Evolutionary conservation across 1,284 basidiomycete genomes (phyloP), one percentile per base, ranked within the genome.

Genomic region (Cutaneotrichosporon sp.): DNA sequence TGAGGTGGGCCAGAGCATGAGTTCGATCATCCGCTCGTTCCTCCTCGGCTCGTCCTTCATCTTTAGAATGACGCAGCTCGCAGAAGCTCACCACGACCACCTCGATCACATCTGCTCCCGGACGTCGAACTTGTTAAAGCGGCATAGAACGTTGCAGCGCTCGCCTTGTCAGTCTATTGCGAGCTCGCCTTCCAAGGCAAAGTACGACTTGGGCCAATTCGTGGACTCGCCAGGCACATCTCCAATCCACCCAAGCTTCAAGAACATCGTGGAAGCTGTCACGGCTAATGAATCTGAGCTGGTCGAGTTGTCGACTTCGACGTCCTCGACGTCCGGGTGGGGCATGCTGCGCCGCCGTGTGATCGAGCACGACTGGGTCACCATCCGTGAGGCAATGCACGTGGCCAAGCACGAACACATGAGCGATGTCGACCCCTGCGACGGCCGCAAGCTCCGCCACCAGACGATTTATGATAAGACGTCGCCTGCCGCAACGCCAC

Each of bases 1-100:
- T 69, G 93, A 97, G 77, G 86, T 86, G 61, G 93, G 93, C 0
- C 86, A 89, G 69, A 83, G 92, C 66, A 89, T 92, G 86, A 90
- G 88, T 73, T 82, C 85, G 22, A 87, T 96, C 61, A 89, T 96
- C 31, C 85, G 93, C 68, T 90, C 89, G 71, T 95, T 92, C 78
- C 82, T 96, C 5, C 84, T 96, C 31, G 93, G 77, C 46, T 77
- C 77, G 8, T 66, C 76, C 0, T 82, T 78, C 70, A 79, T 82
- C 59, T 79, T 77, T 70, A 71, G 80, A 18, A 77, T 80, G 66
- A 78, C 80, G 61, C 77, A 80, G 61, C 71, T 81, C 9, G 63
- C 67, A 42, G 70, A 73, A 46, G 73, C 73, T 11, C 73, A 76
- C 56, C 61, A 75, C 21, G 56, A 70, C 6, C 76, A 78, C 60